Conservation (phyloP, 208 protist genomes). For the Crithidia acanthocephali region DNA sequence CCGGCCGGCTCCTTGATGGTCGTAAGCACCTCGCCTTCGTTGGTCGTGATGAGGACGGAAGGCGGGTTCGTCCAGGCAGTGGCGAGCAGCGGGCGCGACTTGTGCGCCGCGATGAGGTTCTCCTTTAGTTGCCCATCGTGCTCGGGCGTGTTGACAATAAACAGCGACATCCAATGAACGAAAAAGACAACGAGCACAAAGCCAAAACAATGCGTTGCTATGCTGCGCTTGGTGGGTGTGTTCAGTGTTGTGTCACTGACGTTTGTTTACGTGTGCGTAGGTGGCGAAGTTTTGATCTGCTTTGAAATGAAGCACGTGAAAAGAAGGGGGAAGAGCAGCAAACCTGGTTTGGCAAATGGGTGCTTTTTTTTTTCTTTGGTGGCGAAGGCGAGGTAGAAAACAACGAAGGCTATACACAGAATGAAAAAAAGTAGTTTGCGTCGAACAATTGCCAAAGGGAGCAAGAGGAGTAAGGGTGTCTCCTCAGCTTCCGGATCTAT, state of each 20-base stretch:
- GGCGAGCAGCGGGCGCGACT: conserved; percentile 64
- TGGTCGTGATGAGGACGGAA: conserved; percentile 78
- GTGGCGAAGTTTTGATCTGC: neutral
- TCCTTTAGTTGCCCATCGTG: conserved; percentile 66
- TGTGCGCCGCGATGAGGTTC: conserved; percentile 61
- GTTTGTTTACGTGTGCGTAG: no score
- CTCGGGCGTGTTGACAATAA: conserved; percentile 66
- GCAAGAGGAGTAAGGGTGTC: no score
- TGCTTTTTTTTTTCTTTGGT: no score
- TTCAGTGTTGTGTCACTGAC: no score
- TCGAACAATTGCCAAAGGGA: no score
- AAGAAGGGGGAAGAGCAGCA: no score
- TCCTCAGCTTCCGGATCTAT: no score
- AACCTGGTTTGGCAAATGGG: no score
- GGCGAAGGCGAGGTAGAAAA: no score
- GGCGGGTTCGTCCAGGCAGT: conserved; percentile 65
- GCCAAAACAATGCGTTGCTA: neutral
- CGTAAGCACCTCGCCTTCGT: conserved; percentile 79
- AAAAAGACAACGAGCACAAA: neutral
- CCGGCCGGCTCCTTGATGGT: conserved; percentile 42
- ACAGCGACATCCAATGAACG: conserved; percentile 58
- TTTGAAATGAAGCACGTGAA: neutral
- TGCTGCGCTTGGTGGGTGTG: neutral
- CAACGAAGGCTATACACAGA: no score
- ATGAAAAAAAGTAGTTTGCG: no score